phyloP scores from a whole-genome alignment of 352 stramenopile species.

The Pythium folliculosum region DNA sequence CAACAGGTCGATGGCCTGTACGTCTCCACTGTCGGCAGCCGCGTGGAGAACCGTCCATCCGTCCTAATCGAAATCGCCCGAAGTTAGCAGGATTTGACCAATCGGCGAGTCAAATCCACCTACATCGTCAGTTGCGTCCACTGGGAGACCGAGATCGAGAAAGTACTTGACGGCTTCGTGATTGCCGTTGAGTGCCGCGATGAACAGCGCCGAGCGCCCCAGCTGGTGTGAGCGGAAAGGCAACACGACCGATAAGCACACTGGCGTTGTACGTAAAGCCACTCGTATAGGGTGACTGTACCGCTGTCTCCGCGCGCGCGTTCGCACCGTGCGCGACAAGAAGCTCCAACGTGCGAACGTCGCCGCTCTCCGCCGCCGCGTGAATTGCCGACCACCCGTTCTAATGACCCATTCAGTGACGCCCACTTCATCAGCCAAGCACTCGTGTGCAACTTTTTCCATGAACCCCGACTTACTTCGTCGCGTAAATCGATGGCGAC shows the following conservation, averaged over 20 bases:
- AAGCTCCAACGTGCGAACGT: not conserved
- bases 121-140: not conserved
- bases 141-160: not conserved
- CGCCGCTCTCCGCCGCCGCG: not conserved
- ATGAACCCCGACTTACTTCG: not conserved
- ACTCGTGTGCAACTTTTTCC: not conserved
- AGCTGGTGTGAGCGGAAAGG: too few species aligned
- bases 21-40: not conserved
- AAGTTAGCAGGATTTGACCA: not conserved
- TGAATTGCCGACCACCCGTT: conserved; percentile 1
- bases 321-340: not conserved
- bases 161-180: conserved; percentile 8
- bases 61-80: not conserved
- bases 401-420: not conserved
- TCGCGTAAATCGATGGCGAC: not conserved
- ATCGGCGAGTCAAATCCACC: too few species aligned
- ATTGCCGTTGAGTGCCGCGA: not conserved
- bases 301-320: not conserved
- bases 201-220: conserved; percentile 1
- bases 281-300: not conserved
- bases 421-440: not conserved
- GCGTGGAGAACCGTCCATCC: conserved; percentile 1
- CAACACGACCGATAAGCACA: not conserved
- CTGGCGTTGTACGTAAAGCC: not conserved
- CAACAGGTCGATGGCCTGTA: conserved; percentile 3